phyloP scores from a whole-genome alignment of 75 land plant genomes.

The Selaginella moellendorffii region DNA sequence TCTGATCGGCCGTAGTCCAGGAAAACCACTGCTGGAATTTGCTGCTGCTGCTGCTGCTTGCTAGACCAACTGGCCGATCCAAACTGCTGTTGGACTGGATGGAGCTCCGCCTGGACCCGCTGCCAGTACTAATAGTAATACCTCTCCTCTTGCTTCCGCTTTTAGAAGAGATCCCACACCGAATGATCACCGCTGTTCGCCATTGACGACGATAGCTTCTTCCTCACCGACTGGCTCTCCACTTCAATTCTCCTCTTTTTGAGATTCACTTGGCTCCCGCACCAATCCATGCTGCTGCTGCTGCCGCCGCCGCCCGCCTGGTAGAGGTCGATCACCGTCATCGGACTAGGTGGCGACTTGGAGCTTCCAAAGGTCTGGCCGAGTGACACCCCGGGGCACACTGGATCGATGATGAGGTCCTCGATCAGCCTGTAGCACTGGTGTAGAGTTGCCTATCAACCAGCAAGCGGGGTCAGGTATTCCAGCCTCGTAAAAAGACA shows the following conservation, averaged over 20 bases:
- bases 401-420: constrained; percentile 9
- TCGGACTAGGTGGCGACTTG: constrained; percentile 6
- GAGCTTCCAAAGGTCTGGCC: neutral
- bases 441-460: neutral
- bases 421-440: constrained; percentile 7
- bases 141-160: too few relatives aligned
- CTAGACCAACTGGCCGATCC: too few relatives aligned
- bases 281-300: neutral
- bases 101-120: neutral
- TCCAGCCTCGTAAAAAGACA: too few relatives aligned
- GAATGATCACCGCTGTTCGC: too few relatives aligned
- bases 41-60: too few relatives aligned
- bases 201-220: neutral
- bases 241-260: neutral
- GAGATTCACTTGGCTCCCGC: neutral
- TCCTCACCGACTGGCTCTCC: neutral
- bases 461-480: too few relatives aligned
- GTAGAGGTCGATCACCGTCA: neutral
- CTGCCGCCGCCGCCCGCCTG: neutral
- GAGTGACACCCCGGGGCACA: neutral
- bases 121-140: too few relatives aligned
- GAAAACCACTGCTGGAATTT: too few relatives aligned
- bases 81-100: too few relatives aligned
- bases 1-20: too few relatives aligned
- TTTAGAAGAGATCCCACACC: neutral